Percentiles rank a stretch among this genome's conserved stretches.
These are phyloP conservation scores for Oxytropis ochrocephala DNA, from an alignment of 306 rosid genomes.

Conservation along the genomic window DNA sequence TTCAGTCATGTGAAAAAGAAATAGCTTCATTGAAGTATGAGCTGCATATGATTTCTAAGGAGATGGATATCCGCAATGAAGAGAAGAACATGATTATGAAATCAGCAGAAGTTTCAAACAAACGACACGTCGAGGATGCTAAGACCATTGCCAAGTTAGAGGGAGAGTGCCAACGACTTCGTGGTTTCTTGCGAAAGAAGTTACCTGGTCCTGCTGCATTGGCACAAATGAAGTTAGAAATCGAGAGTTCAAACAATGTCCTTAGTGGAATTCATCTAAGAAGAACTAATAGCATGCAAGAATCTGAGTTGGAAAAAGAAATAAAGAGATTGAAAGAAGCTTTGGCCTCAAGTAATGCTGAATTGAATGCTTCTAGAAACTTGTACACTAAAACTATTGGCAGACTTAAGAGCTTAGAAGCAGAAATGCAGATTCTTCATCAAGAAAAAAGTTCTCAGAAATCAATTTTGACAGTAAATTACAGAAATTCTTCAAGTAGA, in stretches of 20 bases:
- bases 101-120: conserved; percentile 77
- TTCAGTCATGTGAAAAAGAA: conserved; percentile 73
- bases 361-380: conserved; percentile 71
- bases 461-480: conserved; percentile 39
- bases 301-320: conserved; percentile 79
- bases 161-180: conserved; percentile 82
- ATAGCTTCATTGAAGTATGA: conserved; percentile 73
- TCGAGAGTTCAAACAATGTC: conserved; percentile 57
- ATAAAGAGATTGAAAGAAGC: conserved; percentile 83
- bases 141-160: conserved; percentile 73
- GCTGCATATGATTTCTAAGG: conserved; percentile 64
- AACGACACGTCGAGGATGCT: conserved; percentile 63
- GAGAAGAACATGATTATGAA: conserved; percentile 84
- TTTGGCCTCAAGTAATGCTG: conserved; percentile 74
- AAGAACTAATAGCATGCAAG: conserved; percentile 52
- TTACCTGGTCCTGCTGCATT: conserved; percentile 94
- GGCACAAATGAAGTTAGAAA: conserved; percentile 92
- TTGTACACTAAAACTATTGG: conserved; percentile 55
- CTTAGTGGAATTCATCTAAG: conserved; percentile 45
- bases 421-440: conserved; percentile 42
- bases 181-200: conserved; percentile 81
- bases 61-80: conserved; percentile 90
- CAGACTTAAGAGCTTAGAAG: conserved; percentile 65
- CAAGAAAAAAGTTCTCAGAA: conserved; percentile 56
- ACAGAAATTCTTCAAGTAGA: conserved; percentile 43